phyloP scores from a whole-genome alignment of 2,329 filamentous ascomycete species.

The Colletotrichum spaethianum region DNA sequence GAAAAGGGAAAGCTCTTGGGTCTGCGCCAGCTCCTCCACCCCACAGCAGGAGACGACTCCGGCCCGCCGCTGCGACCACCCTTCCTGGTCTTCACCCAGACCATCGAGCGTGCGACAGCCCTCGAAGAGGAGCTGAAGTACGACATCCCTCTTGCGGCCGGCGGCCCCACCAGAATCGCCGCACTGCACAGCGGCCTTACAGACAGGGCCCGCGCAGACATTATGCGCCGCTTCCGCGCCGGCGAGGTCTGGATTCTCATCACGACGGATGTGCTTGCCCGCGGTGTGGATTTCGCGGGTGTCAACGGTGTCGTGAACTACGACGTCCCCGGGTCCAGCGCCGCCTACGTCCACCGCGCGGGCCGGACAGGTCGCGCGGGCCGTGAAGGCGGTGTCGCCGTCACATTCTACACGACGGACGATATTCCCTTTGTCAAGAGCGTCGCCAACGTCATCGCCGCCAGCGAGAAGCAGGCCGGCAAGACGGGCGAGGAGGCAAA shows the following conservation, averaged over 20 bases:
- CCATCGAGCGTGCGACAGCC: slow-evolving; percentile 89
- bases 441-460: slow-evolving; percentile 92
- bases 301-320: slow-evolving; percentile 98
- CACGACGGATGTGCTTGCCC: slow-evolving; percentile 92
- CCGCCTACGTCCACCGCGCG: slow-evolving; percentile 92
- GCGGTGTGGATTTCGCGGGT: slow-evolving; percentile 94
- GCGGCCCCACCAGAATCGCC: slow-evolving; percentile 86
- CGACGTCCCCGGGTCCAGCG: slow-evolving; percentile 92
- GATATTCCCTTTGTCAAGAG: slow-evolving; percentile 91
- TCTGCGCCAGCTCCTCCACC: slow-evolving; percentile 89
- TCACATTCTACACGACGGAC: slow-evolving; percentile 96
- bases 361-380: slow-evolving; percentile 93
- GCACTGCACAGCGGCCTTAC: slow-evolving; percentile 91
- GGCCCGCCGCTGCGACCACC: slow-evolving; percentile 81
- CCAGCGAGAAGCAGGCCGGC: slow-evolving; percentile 80
- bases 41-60: slow-evolving; percentile 69
- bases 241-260: slow-evolving; percentile 98
- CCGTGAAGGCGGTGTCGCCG: slow-evolving; percentile 86
- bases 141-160: slow-evolving; percentile 91
- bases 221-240: slow-evolving; percentile 91
- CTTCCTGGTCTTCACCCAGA: slow-evolving; percentile 96
- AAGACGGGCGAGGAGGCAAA: slow-evolving; percentile 67
- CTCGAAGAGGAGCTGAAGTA: slow-evolving; percentile 92
- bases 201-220: slow-evolving; percentile 79
- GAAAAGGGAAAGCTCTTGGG: slow-evolving; percentile 95